A percentile compares a stretch with the other conserved stretches of the same genome.
Conservation (phyloP, 2,329 filamentous ascomycete species). For the Fusarium abutilonis region DNA sequence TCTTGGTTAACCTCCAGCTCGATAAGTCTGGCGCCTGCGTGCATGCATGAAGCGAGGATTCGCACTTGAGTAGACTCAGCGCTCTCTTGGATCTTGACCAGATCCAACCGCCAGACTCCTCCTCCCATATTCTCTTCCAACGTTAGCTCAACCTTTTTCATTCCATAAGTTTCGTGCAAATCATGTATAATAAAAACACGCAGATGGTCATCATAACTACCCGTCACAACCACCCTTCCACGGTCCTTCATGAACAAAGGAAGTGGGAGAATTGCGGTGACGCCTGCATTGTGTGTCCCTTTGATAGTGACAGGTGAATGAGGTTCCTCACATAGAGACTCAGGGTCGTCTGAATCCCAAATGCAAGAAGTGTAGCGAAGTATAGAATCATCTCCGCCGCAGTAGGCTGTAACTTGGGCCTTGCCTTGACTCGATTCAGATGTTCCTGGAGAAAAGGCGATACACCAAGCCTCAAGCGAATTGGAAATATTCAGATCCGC, state of each 20-base stretch:
- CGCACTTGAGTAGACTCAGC: constrained; percentile 49
- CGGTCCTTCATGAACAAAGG: constrained; percentile 53
- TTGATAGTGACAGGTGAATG: constrained; percentile 52
- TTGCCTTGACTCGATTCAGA: constrained; percentile 22
- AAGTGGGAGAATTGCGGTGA: constrained; percentile 85
- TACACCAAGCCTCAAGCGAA: constrained; percentile 77
- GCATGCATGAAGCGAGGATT: constrained; percentile 92
- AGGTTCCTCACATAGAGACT: constrained; percentile 30
- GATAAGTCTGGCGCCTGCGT: constrained; percentile 80
- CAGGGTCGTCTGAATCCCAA: constrained; percentile 26
- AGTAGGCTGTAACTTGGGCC: constrained; percentile 61
- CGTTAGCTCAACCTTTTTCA: constrained; percentile 61
- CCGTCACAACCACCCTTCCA: constrained; percentile 75
- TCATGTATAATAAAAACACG: constrained; percentile 69
- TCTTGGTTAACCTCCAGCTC: constrained; percentile 53
- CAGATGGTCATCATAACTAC: constrained; percentile 89
- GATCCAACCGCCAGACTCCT: constrained; percentile 87
- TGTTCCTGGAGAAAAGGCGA: constrained; percentile 63
- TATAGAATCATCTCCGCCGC: constrained; percentile 80
- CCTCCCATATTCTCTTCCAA: constrained; percentile 75
- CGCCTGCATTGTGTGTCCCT: constrained; percentile 77
- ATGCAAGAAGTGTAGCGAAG: constrained; percentile 59
- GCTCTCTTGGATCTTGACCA: constrained; percentile 56
- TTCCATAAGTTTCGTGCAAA: constrained; percentile 53
- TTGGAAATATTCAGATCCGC: constrained; percentile 58